Conservation (phyloP, 139 green algal species). For the Volvox africanus region DNA sequence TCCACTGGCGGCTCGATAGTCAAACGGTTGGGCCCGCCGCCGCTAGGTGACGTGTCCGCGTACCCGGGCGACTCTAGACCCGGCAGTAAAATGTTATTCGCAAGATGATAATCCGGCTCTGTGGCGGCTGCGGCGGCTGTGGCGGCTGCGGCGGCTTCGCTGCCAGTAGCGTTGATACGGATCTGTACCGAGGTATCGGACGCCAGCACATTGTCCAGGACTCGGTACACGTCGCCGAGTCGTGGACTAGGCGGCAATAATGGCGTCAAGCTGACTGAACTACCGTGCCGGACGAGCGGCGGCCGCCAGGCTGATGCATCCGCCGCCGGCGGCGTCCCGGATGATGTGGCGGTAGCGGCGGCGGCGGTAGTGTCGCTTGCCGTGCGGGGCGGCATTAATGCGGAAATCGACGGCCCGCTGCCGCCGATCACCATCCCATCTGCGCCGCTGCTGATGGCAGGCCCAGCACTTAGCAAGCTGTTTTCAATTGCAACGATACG, state of each 20-base stretch:
- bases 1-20: constrained; percentile 16
- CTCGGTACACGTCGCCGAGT: constrained; percentile 26
- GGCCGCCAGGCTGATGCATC: background rate
- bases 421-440: background rate
- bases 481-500: background rate
- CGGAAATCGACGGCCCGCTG: background rate
- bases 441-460: background rate
- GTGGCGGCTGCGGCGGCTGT: background rate
- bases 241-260: constrained; percentile 9
- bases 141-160: background rate
- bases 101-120: too few species aligned
- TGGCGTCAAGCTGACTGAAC: background rate
- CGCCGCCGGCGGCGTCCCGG: background rate
- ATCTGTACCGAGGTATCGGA: constrained; percentile 25
- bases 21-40: constrained; percentile 14
- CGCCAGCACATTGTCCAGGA: constrained; percentile 8
- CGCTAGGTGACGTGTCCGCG: constrained; percentile 7
- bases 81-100: background rate
- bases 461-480: background rate
- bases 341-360: too few species aligned
- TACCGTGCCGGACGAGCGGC: background rate
- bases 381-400: background rate
- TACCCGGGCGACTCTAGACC: constrained; percentile 25
- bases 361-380: background rate
- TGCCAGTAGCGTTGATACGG: background rate